Base-by-base conservation (phyloP, 2,329 filamentous ascomycete genomes). In the Rhynchosporium graminicola region DNA sequence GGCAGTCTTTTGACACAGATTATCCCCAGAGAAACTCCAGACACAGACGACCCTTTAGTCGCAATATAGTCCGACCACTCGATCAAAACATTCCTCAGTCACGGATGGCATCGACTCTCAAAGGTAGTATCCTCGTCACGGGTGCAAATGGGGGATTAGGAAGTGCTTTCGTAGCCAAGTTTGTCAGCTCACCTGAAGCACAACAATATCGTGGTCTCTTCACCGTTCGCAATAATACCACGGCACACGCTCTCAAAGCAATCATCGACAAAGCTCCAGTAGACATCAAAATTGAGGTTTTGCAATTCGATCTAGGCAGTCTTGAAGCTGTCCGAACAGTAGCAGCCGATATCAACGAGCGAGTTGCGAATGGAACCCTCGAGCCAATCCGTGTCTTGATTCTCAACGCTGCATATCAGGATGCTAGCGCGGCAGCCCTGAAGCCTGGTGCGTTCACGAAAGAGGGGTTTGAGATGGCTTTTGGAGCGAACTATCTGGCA, bases 401-500 rank as follows among this genome's bases (percentile, higher is more conserved):
- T 33, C 65, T 72, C 12, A 72, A 69, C 62, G 70, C 70, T 7
- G 70, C 60, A 4, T 62, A 64, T 50, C 60, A 69, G 54, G 65
- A 65, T 46, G 56, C 48, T 38, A 65, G 64, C 12, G 71, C 15
- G 5, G 38, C 58, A 26, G 38, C 59, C 0, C 36, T 63, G 20
- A 55, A 54, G 8, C 61, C 64, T n/a, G 45, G 72, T 33, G 68
- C 66, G 3, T 73, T 73, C 61, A 75, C 72, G 12, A 64, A 68
- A 7, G 75, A 77, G 56, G 74, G 74, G 15, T 74, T 70, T 56
- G 75, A 76, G 51, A 71, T 69, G 65, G 68, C 70, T 8, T 76
- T 76, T 59, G 70, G 71, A 52, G 61, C 68, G 52, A 75, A 72
- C 58, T 76, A 75, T 62, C 71, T 76, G 8, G 70, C 71, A 2